phyloP scores from a whole-genome alignment of 148 eudicot species.

The Diospyros kaki region DNA sequence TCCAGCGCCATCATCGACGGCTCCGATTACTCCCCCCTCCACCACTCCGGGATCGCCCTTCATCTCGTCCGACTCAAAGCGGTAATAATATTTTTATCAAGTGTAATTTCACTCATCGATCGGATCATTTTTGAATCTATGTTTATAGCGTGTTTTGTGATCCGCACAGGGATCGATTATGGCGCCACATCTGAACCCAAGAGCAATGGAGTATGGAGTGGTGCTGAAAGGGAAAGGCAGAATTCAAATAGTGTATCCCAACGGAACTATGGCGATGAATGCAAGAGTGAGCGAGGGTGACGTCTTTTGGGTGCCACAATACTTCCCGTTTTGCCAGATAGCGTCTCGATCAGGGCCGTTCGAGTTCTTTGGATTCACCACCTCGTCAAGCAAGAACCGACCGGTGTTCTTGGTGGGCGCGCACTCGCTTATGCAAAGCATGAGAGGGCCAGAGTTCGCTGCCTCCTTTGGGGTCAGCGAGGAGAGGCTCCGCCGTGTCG shows the following conservation, averaged over 20 bases:
- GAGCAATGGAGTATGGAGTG: slow-evolving; percentile 69
- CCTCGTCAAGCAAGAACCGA: slow-evolving; percentile 54
- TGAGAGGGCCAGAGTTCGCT: slow-evolving; percentile 69
- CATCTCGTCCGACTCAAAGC: slow-evolving; percentile 76
- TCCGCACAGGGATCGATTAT: slow-evolving; percentile 65
- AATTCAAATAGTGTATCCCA: slow-evolving; percentile 74
- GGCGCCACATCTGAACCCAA: slow-evolving; percentile 91
- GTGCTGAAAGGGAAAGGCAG: slow-evolving; percentile 62
- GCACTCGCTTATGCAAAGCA: slow-evolving; percentile 46
- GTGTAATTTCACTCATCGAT: too few species aligned
- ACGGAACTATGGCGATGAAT: slow-evolving; percentile 67
- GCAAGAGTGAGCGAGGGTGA: slow-evolving; percentile 66
- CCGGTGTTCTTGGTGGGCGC: slow-evolving; percentile 82
- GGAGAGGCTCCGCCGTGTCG: slow-evolving; percentile 32
- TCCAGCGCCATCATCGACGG: slow-evolving; percentile 63
- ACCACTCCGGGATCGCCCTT: slow-evolving; percentile 47
- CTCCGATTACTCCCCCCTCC: slow-evolving; percentile 53
- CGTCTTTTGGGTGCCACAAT: slow-evolving; percentile 73
- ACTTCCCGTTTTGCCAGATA: slow-evolving; percentile 91
- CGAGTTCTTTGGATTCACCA: slow-evolving; percentile 89
- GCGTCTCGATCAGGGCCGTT: slow-evolving; percentile 70
- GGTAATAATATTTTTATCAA: slow-evolving; percentile 32
- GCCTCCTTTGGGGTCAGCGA: slow-evolving; percentile 62
- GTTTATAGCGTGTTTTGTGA: too few species aligned
- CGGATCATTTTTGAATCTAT: too few species aligned